Evolutionary conservation across 768 basidiomycete species (phyloP).

Genomic region (Sarcomyxa edulis): DNA sequence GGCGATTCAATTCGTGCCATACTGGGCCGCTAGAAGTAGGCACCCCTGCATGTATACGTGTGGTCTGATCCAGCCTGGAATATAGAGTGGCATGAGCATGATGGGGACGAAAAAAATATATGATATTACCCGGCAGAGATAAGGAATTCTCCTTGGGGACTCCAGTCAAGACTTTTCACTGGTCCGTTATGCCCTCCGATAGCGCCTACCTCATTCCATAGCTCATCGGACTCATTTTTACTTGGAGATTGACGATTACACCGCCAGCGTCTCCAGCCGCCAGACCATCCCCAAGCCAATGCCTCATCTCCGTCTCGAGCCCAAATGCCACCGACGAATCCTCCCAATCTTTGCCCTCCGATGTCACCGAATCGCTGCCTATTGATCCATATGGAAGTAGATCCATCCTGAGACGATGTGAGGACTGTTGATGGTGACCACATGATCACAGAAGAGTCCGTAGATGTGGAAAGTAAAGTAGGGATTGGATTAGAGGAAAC

Average conservation of each 20-base stretch:
- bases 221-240: constrained; percentile 25
- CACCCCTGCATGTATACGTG: constrained; percentile 75
- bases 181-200: constrained; percentile 81
- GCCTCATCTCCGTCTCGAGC: constrained; percentile 53
- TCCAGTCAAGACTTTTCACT: constrained; percentile 83
- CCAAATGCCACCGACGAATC: constrained; percentile 92
- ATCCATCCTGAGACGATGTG: constrained; percentile 25
- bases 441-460: constrained; percentile 91
- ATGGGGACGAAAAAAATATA: not conserved
- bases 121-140: constrained; percentile 72
- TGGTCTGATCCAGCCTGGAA: constrained; percentile 82
- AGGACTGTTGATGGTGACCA: constrained; percentile 76
- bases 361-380: constrained; percentile 90
- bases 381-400: constrained; percentile 83
- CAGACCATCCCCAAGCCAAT: constrained; percentile 90
- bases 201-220: constrained; percentile 77
- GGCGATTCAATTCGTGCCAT: constrained; percentile 89
- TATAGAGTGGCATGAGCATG: constrained; percentile 3
- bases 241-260: constrained; percentile 19
- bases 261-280: constrained; percentile 88
- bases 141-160: constrained; percentile 79
- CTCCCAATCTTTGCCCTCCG: constrained; percentile 85
- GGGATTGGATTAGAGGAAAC: constrained; percentile 19
- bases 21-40: constrained; percentile 13
- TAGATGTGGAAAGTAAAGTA: constrained; percentile 85